Base-by-base conservation (phyloP, 768 basidiomycete genomes). In the Agaricus bisporus region DNA sequence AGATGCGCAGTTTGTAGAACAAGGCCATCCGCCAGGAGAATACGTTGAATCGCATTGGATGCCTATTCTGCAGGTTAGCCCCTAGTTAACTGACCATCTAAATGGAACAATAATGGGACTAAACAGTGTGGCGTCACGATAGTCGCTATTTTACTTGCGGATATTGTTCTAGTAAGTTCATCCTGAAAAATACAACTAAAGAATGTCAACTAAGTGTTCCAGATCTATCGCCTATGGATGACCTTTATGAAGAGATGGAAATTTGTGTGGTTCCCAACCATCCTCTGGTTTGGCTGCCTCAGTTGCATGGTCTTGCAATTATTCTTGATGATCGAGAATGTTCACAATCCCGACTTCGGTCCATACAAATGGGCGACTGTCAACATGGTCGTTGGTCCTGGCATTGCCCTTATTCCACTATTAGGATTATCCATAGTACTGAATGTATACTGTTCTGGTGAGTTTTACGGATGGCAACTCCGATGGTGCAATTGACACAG, bases 211-310 rank as follows among this genome's bases (percentile, higher is more conserved):
- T n/a, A 4, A 11, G 22, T 12, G 12, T 12, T 38, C 2, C 17
- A 55, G 47, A 54, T 57, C 32, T 54, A 57, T 43, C 46, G 56
- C 14, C 53, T 51, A n/a, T 57, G 51, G 46, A 26, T 57, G 3
- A 39, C 41, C 12, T 54, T 48, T 43, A 26, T 42, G 5, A 29
- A 44, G 22, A 17, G 25, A n/a, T n/a, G 28, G 26, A 17, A 11
- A 14, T 25, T 49, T 15, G 18, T 57, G 17, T 17, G 48, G 12
- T 49, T 57, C 32, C 56, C 51, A 9, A 26, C 18, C 41, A 5
- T 53, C 17, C 41, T 57, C 35, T 57, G 56, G 56, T 20, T 57
- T 9, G 46, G 45, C 14, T 38, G 56, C 5, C 6, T 51, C 35
- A 46, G 20, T 14, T 57, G 56, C 35, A 57, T 46, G 11, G 32